Evolutionary conservation across 202 grass and related monocot genomes (phyloP).

Genomic region (Sporobolus alterniflorus): DNA sequence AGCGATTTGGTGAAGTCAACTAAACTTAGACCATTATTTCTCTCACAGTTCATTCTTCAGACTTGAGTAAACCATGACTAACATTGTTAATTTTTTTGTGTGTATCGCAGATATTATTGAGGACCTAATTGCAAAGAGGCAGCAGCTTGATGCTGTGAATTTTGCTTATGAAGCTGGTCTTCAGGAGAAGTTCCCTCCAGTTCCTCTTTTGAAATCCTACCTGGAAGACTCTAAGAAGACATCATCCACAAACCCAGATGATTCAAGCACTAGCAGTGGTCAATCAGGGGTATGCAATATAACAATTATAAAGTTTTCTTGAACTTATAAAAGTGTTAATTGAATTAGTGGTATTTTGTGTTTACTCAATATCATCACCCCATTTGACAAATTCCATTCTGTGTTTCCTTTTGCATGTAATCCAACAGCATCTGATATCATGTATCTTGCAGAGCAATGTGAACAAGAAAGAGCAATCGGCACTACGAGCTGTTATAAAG

Average conservation of each 20-base stretch:
- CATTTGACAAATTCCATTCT: not conserved
- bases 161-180: slow-evolving; percentile 87
- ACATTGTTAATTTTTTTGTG: not conserved
- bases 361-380: not conserved
- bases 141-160: slow-evolving; percentile 92
- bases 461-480: slow-evolving; percentile 79
- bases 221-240: slow-evolving; percentile 75
- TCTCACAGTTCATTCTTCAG: slow-evolving; percentile 20
- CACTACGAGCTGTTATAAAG: slow-evolving; percentile 81
- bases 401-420: not conserved
- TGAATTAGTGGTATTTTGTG: not conserved
- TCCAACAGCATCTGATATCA: slow-evolving; percentile 6
- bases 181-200: slow-evolving; percentile 76
- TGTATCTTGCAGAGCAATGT: slow-evolving; percentile 67
- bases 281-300: slow-evolving; percentile 65
- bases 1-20: too few species aligned
- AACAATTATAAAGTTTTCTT: not conserved
- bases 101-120: slow-evolving; percentile 83
- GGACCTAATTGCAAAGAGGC: slow-evolving; percentile 82
- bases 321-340: not conserved
- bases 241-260: slow-evolving; percentile 47
- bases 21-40: too few species aligned
- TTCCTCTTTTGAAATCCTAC: slow-evolving; percentile 86
- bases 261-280: slow-evolving; percentile 54
- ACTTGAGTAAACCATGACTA: slow-evolving; percentile 3